Percentiles rank a stretch among this genome's conserved stretches.
Conservation (phyloP, 2,329 filamentous ascomycete species). For the Helotiales sp. region DNA sequence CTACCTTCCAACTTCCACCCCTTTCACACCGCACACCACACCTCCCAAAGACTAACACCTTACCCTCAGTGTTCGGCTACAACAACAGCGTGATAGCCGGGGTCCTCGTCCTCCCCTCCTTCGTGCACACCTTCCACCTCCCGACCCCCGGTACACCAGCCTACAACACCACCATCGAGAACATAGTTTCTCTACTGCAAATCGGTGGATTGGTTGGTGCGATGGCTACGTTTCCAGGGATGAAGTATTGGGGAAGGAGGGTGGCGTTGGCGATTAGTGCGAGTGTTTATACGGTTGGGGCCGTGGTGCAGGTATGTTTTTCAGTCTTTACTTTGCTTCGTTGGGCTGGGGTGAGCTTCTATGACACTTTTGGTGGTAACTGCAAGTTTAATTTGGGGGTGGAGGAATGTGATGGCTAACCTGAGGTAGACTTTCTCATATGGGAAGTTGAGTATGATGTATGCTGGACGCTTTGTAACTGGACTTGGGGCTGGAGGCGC, state of each 20-base stretch:
- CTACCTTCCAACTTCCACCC: too few relatives aligned
- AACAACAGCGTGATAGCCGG: constrained; percentile 38
- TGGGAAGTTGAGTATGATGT: constrained; percentile 35
- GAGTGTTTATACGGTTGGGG: constrained; percentile 27
- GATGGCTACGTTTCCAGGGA: constrained; percentile 31
- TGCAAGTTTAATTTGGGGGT: neutral
- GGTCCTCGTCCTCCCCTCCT: constrained; percentile 36
- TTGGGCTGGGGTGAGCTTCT: too few relatives aligned
- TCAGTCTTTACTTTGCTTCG: neutral
- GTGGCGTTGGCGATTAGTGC: constrained; percentile 22
- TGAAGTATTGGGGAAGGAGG: constrained; percentile 31
- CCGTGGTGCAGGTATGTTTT: constrained; percentile 30
- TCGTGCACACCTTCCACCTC: constrained; percentile 34
- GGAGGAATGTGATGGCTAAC: neutral
- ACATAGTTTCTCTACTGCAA: constrained; percentile 40
- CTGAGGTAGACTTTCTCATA: constrained; percentile 32
- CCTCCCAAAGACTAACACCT: neutral
- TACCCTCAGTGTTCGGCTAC: constrained; percentile 36
- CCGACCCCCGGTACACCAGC: constrained; percentile 28
- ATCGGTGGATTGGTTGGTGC: constrained; percentile 37
- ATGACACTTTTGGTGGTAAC: too few relatives aligned
- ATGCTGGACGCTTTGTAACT: constrained; percentile 35
- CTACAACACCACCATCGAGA: constrained; percentile 34
- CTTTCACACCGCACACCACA: too few relatives aligned
- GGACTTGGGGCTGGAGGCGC: constrained; percentile 37